phyloP scores from a whole-genome alignment of 768 basidiomycete genomes.

The Xerocomellus chrysenteron region DNA sequence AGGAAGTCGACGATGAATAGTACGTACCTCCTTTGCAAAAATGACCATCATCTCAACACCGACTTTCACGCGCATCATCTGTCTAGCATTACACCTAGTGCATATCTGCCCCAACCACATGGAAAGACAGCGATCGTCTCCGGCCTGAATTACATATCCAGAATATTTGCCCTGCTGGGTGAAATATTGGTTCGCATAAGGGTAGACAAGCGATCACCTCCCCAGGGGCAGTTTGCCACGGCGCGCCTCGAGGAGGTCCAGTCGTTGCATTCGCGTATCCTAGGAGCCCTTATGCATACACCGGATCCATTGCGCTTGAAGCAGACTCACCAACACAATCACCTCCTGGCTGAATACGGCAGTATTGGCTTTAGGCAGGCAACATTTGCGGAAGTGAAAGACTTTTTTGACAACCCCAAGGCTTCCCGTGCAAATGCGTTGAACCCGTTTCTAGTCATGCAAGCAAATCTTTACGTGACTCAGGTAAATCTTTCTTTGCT shows the following conservation, averaged over 20 bases:
- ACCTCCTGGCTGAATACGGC: constrained; percentile 58
- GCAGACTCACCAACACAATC: constrained; percentile 46
- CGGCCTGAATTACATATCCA: constrained; percentile 83
- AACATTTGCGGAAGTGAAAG: constrained; percentile 85
- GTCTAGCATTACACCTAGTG: constrained; percentile 74
- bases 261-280: constrained; percentile 73
- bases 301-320: constrained; percentile 77
- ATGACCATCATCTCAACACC: constrained; percentile 30
- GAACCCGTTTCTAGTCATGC: constrained; percentile 89
- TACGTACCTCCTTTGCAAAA: constrained; percentile 41
- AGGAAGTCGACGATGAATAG: constrained; percentile 89
- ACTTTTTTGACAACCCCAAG: constrained; percentile 90
- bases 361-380: constrained; percentile 76
- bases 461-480: constrained; percentile 89
- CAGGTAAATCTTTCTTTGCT: constrained; percentile 52
- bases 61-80: constrained; percentile 14
- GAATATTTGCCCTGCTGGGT: constrained; percentile 82
- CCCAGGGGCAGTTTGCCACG: constrained; percentile 82
- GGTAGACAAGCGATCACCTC: constrained; percentile 83
- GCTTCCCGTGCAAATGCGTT: constrained; percentile 81
- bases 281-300: constrained; percentile 69
- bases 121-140: constrained; percentile 83
- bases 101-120: constrained; percentile 84
- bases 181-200: constrained; percentile 86
- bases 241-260: constrained; percentile 83